A percentile compares a stretch with the other conserved stretches of the same genome.
phyloP scores from a whole-genome alignment of 164 flowering plant species.

The Chloranthus sessilifolius region DNA sequence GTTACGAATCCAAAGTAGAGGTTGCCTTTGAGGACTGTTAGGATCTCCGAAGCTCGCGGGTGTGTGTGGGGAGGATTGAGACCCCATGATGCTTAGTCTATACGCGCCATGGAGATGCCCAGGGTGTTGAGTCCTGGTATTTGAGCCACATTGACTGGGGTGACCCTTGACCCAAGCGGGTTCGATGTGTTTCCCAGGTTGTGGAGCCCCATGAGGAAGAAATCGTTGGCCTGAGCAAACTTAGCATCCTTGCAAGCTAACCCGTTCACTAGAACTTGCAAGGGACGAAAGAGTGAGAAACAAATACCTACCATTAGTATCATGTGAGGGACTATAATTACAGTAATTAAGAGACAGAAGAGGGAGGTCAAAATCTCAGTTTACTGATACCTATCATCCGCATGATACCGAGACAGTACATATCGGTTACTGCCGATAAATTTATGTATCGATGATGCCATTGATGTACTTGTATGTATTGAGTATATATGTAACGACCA shows the following conservation, averaged over 20 bases:
- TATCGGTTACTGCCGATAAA: too few relatives aligned
- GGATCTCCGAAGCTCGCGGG: conserved; percentile 7
- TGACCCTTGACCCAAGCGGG: conserved; percentile 2
- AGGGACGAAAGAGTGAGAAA: neutral
- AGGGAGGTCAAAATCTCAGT: too few relatives aligned
- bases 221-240: conserved; percentile 14
- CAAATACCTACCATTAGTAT: neutral
- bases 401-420: too few relatives aligned
- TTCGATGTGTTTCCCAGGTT: neutral
- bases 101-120: conserved; percentile 11
- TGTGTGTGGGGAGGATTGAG: conserved; percentile 6
- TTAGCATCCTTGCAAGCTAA: conserved; percentile 16
- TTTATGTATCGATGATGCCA: too few relatives aligned
- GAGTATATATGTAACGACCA: too few relatives aligned
- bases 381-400: too few relatives aligned
- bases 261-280: conserved; percentile 17
- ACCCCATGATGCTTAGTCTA: conserved; percentile 6
- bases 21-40: neutral
- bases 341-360: too few relatives aligned
- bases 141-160: conserved; percentile 4
- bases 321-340: too few relatives aligned
- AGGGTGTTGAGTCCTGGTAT: conserved; percentile 10
- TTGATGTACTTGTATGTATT: too few relatives aligned
- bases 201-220: conserved; percentile 5
- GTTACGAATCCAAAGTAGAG: conserved; percentile 6